Evolutionary conservation across 1,284 basidiomycete genomes (phyloP), one percentile per base, ranked within the genome.

Genomic region (Pseudozyma tsukubaensis): DNA sequence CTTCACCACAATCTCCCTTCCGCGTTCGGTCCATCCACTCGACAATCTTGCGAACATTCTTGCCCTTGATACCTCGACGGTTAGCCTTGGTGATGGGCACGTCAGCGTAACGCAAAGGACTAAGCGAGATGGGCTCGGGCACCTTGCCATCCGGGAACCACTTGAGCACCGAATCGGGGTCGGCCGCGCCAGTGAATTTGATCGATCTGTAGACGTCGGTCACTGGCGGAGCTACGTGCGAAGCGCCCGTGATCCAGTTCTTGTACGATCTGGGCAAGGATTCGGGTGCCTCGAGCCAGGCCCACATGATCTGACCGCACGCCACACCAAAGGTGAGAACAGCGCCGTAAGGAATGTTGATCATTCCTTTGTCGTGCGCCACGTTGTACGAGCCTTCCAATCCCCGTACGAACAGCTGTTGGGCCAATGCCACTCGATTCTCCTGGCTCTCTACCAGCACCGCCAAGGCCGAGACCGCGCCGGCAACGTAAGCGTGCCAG

Each of bases 401-500:
- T 0, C 94, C 93, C 14, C 80, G 80, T 53, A 95, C 93, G 83
- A 95, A 93, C 77, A 95, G 86, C 87, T 98, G 95, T 79, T 97
- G 95, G 0, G 92, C 92, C 64, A 97, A 92, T 13, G 90, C 89
- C 3, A 88, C 87, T 62, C 92, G 87, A 47, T 92, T 87, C 2
- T 88, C 88, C 61, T 87, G 88, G 78, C 89, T 92, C 86, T 97
- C 94, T 83, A 91, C 93, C 81, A 93, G 86, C 47, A 98, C 89
- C 0, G 91, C 92, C n/a, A 93, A 75, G 7, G 90, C 91, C 0
- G 92, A 92, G 29, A 94, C 82, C 0, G 92, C 90, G 14, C 95
- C 95, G 2, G 96, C 94, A 6, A 93, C 85, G 0, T 93, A 90
- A 1, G 94, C 91, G 81, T 98, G 92, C 94, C 95, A 98, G 72